phyloP scores from a whole-genome alignment of 2,329 filamentous ascomycete genomes.

The Malbranchea cinnamomea region DNA sequence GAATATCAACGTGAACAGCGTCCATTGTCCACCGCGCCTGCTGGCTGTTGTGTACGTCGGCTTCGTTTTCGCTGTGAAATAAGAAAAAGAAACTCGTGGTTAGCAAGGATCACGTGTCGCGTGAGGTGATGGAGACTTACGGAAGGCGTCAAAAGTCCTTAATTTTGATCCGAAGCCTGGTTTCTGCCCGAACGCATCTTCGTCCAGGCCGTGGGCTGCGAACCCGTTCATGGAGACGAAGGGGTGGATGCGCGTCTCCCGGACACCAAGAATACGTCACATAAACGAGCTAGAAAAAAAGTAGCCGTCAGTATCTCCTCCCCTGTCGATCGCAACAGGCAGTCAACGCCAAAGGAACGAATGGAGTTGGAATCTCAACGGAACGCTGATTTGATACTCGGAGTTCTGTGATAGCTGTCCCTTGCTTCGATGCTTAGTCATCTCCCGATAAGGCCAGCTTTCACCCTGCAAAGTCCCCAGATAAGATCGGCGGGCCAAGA shows the following conservation, averaged over 20 bases:
- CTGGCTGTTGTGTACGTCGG: conserved; percentile 78
- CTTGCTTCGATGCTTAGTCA: conserved; percentile 10
- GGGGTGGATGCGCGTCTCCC: conserved; percentile 4
- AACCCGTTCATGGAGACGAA: conserved; percentile 58
- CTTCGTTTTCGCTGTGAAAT: conserved; percentile 71
- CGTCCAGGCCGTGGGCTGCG: conserved; percentile 53
- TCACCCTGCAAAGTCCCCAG: too few species aligned
- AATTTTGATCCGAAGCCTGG: conserved; percentile 40
- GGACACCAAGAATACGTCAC: conserved; percentile 7
- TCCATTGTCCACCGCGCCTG: conserved; percentile 84
- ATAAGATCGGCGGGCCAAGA: too few species aligned
- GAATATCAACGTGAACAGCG: conserved; percentile 61
- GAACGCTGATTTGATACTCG: too few species aligned
- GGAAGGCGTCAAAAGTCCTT: conserved; percentile 92
- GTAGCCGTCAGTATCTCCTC: not conserved
- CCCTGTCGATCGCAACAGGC: not conserved
- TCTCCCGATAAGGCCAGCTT: conserved; percentile 8
- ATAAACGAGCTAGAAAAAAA: not conserved
- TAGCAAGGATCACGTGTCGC: not conserved
- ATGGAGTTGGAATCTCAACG: too few species aligned
- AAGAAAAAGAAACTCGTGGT: not conserved
- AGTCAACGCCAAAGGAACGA: not conserved
- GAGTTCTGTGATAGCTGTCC: too few species aligned
- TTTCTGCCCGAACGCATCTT: conserved; percentile 66
- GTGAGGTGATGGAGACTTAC: conserved; percentile 45